These are phyloP conservation scores for Paracorniculantispora psalliotae DNA, from an alignment of 2,329 filamentous ascomycete genomes.

Conservation along the genomic window DNA sequence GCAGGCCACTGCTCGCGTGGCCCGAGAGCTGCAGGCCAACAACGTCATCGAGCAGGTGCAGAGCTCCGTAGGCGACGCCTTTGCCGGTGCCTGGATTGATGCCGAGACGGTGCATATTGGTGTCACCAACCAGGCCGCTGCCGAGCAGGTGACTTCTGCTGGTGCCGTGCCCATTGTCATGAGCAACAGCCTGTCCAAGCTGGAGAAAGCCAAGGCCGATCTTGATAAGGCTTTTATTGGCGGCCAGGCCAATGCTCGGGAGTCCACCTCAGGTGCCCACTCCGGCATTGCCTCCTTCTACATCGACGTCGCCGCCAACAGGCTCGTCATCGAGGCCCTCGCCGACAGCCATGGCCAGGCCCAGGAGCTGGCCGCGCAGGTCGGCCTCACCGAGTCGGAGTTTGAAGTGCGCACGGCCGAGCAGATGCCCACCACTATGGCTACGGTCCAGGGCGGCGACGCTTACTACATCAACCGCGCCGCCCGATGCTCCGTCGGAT, in stretches of 20 bases:
- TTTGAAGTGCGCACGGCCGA: slow-evolving; percentile 32
- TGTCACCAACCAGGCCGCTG: slow-evolving; percentile 32
- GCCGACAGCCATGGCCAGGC: slow-evolving; percentile 30
- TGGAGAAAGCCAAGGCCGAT: slow-evolving; percentile 35
- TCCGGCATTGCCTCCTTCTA: slow-evolving; percentile 34
- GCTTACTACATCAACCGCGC: slow-evolving; percentile 31
- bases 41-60: slow-evolving; percentile 33
- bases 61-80: slow-evolving; percentile 27
- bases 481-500: slow-evolving; percentile 35
- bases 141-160: slow-evolving; percentile 29
- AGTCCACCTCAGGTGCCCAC: slow-evolving; percentile 18
- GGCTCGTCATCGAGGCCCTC: slow-evolving; percentile 35
- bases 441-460: slow-evolving; percentile 32
- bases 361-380: slow-evolving; percentile 30
- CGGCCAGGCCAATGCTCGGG: slow-evolving; percentile 21
- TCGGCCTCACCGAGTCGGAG: slow-evolving; percentile 31
- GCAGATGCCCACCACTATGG: slow-evolving; percentile 30
- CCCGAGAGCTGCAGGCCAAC: slow-evolving; percentile 30
- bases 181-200: slow-evolving; percentile 32
- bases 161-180: slow-evolving; percentile 31
- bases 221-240: slow-evolving; percentile 37
- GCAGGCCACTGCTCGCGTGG: slow-evolving; percentile 33
- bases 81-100: slow-evolving; percentile 36
- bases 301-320: slow-evolving; percentile 35
- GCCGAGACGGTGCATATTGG: slow-evolving; percentile 31